Percentiles rank a stretch among this genome's conserved stretches.
Conservation (phyloP, 345 rosid species). For the Camelina hispida region DNA sequence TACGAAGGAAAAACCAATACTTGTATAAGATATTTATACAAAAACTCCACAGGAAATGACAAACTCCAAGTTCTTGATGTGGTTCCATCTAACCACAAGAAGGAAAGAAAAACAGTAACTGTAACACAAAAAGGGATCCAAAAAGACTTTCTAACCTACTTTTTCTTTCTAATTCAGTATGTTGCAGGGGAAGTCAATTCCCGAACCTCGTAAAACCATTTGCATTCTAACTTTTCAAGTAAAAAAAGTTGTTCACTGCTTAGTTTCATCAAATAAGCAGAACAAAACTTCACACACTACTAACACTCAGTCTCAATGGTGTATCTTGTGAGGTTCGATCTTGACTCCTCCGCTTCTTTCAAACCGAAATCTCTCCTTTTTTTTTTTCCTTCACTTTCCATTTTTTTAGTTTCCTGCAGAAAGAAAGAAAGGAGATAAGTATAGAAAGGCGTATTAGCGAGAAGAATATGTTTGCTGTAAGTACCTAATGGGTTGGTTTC, state of each 20-base stretch:
- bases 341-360: conserved; percentile 64
- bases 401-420: conserved; percentile 25
- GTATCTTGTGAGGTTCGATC: conserved; percentile 84
- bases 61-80: conserved; percentile 25
- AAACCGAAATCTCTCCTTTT: conserved; percentile 38
- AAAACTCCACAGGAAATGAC: conserved; percentile 13
- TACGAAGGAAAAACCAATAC: not conserved
- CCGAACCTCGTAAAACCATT: conserved; percentile 78
- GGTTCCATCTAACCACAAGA: conserved; percentile 19
- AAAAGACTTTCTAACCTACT: conserved; percentile 22
- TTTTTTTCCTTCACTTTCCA: conserved; percentile 26
- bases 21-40: conserved; percentile 10
- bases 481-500: conserved; percentile 35
- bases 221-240: conserved; percentile 15
- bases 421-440: conserved; percentile 7
- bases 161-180: not conserved
- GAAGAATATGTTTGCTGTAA: not conserved
- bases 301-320: conserved; percentile 45
- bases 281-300: conserved; percentile 42
- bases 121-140: conserved; percentile 13
- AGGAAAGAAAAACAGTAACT: conserved; percentile 29
- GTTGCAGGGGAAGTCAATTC: conserved; percentile 77
- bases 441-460: not conserved
- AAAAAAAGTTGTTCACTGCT: conserved; percentile 38
- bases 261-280: conserved; percentile 39